Evolutionary conservation across 2,329 filamentous ascomycete genomes (phyloP).

Genomic region (Trichocomaceae sp.): DNA sequence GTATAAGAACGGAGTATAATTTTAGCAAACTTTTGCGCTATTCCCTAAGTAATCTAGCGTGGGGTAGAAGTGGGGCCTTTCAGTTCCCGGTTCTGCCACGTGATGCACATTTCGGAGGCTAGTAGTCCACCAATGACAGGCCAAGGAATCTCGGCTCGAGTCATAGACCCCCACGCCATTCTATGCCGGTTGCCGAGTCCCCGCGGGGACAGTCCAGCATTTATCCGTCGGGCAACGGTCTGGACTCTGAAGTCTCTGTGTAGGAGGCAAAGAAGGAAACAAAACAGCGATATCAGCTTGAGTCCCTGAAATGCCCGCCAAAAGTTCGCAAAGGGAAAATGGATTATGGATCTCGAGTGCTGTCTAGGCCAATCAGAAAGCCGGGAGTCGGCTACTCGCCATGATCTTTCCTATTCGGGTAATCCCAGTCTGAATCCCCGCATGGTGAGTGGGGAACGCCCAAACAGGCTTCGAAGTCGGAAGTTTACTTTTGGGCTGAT

Average conservation of each 20-base stretch:
- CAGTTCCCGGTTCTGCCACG: too few relatives aligned
- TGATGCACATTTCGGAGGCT: not conserved
- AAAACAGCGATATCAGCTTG: too few relatives aligned
- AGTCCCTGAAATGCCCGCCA: not conserved
- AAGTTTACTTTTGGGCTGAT: slow-evolving; percentile 5
- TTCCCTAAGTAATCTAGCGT: not conserved
- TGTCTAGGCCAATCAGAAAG: not conserved
- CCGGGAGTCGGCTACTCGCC: not conserved
- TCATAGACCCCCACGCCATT: not conserved
- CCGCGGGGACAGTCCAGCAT: not conserved
- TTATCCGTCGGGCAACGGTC: too few relatives aligned
- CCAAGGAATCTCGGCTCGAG: not conserved
- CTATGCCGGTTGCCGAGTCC: not conserved
- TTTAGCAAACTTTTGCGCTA: too few relatives aligned
- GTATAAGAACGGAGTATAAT: too few relatives aligned
- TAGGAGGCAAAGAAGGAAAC: too few relatives aligned
- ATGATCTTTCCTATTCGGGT: not conserved
- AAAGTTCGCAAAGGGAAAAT: not conserved
- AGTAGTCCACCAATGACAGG: not conserved
- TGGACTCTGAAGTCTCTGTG: too few relatives aligned
- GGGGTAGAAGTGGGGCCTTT: not conserved
- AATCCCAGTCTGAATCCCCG: slow-evolving; percentile 2
- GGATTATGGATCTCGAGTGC: too few relatives aligned
- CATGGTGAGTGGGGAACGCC: not conserved
- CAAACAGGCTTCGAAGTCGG: not conserved